These are phyloP conservation scores for Bipolaris bicolor DNA, from an alignment of 2,329 filamentous ascomycete species.

Conservation along the genomic window DNA sequence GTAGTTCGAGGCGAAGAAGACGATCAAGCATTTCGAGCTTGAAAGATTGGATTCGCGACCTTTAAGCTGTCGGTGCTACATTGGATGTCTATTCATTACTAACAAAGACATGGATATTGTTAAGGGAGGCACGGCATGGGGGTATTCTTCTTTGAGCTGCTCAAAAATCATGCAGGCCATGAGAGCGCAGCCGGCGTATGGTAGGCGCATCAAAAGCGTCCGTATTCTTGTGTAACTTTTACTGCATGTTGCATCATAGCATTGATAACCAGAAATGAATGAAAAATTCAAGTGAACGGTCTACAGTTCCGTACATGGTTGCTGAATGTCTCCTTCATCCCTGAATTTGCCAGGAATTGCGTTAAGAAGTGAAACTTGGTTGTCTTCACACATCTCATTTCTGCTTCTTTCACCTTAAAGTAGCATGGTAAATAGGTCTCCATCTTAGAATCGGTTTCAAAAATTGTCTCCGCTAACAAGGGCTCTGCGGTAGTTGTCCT, in stretches of 20 bases:
- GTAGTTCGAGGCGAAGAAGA: conserved; percentile 9
- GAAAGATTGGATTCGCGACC: conserved; percentile 22
- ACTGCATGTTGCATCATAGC: not conserved
- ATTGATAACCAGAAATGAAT: not conserved
- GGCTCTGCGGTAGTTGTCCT: no score
- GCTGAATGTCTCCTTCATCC: not conserved
- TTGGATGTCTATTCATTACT: no score
- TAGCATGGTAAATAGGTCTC: no score
- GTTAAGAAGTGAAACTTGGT: not conserved
- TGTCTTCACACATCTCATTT: no score
- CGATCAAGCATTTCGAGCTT: conserved; percentile 19
- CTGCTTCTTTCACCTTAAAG: no score
- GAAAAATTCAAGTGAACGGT: not conserved
- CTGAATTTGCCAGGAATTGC: no score
- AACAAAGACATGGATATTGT: not conserved
- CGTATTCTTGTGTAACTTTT: not conserved
- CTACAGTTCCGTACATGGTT: not conserved
- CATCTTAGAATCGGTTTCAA: no score
- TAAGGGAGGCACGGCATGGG: not conserved
- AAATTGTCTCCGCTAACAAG: no score
- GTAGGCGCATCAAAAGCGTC: not conserved
- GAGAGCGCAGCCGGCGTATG: not conserved
- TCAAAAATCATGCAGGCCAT: not conserved
- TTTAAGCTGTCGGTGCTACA: not conserved
- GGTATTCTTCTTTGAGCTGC: not conserved